Percentiles rank a stretch among this genome's conserved stretches.
Conservation (phyloP, 108 stramenopile genomes). For the Poteriospumella lacustris region DNA sequence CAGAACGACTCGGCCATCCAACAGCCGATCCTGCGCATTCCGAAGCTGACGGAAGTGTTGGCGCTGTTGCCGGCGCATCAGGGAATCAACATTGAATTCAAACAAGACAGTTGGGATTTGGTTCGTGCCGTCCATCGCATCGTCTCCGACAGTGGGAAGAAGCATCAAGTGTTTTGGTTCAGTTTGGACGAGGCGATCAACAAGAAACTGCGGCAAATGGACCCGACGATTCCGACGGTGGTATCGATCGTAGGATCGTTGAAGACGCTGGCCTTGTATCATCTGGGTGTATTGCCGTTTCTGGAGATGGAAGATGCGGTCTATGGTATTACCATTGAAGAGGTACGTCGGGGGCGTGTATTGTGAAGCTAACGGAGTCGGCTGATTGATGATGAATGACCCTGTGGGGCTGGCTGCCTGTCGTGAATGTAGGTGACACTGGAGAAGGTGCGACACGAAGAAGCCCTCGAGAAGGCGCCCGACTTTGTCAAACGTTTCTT, state of each 20-base stretch:
- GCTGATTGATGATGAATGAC: background rate
- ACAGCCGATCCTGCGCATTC: too few species aligned
- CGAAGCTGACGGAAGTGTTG: background rate
- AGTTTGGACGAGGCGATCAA: slow-evolving; percentile 33
- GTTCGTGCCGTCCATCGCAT: slow-evolving; percentile 16
- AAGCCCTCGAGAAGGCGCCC: slow-evolving; percentile 20
- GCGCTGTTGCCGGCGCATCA: slow-evolving; percentile 12
- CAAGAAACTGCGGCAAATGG: slow-evolving; percentile 29
- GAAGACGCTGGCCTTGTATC: slow-evolving; percentile 22
- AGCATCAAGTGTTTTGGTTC: slow-evolving; percentile 32
- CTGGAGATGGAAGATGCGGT: slow-evolving; percentile 30
- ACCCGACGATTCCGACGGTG: slow-evolving; percentile 18
- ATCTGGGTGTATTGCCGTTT: slow-evolving; percentile 34
- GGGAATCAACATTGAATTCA: slow-evolving; percentile 38
- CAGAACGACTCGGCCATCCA: too few species aligned
- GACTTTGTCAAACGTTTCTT: slow-evolving; percentile 11
- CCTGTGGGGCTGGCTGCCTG: background rate
- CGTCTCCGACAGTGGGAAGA: slow-evolving; percentile 21
- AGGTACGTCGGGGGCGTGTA: slow-evolving; percentile 1
- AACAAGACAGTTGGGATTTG: slow-evolving; percentile 22
- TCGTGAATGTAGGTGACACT: slow-evolving; percentile 11
- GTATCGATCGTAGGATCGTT: slow-evolving; percentile 12
- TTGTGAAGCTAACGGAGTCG: background rate
- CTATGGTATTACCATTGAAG: slow-evolving; percentile 28
- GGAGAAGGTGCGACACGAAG: background rate